Conservation (phyloP, 176 grass and related monocot genomes). For the Cocos nucifera region DNA sequence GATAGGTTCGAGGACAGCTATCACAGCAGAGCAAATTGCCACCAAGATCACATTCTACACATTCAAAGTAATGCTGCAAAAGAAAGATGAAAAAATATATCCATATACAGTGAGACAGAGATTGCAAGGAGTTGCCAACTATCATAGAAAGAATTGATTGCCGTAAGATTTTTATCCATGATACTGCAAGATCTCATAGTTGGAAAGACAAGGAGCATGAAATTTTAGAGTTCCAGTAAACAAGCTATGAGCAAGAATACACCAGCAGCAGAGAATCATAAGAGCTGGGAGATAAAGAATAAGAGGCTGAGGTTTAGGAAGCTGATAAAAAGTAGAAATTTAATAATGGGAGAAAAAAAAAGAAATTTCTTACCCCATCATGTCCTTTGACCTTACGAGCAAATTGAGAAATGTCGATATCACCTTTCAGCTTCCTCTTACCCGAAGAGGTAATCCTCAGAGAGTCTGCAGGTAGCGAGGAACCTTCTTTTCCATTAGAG, state of each 20-base stretch:
- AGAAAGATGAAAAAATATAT: slow-evolving; percentile 13
- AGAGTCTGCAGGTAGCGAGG: slow-evolving; percentile 39
- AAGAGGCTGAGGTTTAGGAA: neutral
- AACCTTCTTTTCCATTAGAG: slow-evolving; percentile 55
- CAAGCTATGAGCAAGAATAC: too few relatives aligned
- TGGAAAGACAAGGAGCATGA: too few relatives aligned
- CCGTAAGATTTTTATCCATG: too few relatives aligned
- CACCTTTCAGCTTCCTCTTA: slow-evolving; percentile 57
- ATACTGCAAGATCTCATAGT: too few relatives aligned
- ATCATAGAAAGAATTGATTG: too few relatives aligned
- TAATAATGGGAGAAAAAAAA: neutral
- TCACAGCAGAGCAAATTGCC: slow-evolving; percentile 94
- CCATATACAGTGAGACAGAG: neutral
- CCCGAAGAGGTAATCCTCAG: slow-evolving; percentile 26
- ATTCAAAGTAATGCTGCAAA: slow-evolving; percentile 90
- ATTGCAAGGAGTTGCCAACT: too few relatives aligned
- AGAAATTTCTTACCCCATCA: slow-evolving; percentile 74
- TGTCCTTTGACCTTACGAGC: slow-evolving; percentile 70
- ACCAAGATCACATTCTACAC: slow-evolving; percentile 86
- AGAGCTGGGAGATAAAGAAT: slow-evolving; percentile 10
- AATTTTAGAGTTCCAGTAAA: too few relatives aligned
- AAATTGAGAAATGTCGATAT: slow-evolving; percentile 30
- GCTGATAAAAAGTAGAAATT: neutral
- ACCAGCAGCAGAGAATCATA: too few relatives aligned
- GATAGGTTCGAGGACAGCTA: slow-evolving; percentile 79